Base-by-base conservation (phyloP, 2,329 filamentous ascomycete genomes). In the Neopestalotiopsis sp. region DNA sequence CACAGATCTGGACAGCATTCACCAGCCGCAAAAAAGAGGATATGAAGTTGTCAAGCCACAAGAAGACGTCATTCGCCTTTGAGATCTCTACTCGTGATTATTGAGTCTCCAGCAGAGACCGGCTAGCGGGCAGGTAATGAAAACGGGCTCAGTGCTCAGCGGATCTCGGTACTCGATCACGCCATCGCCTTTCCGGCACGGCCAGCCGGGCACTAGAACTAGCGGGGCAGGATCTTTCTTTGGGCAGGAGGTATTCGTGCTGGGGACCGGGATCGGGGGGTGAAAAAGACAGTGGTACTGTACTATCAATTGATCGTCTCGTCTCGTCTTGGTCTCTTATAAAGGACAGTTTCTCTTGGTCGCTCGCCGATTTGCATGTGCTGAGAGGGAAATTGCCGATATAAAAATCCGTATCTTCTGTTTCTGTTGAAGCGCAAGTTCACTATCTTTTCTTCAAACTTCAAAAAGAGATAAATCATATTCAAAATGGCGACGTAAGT, bases 181-280 rank as follows among this genome's bases (percentile, higher is more conserved):
- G 63, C 49, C 63, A 66, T 66, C 49, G 34, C 34, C 63, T 24
- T 52, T 24, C 63, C 42, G 63, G n/a, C 24, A 45, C 20, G 34
- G 63, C 30, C 24, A 49, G 45, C 24, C 49, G 49, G 45, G 42
- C 24, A 49, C 49, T 62, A 49, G 45, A 42, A 45, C 63, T 66
- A 66, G 63, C 63, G 45, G 63, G 63, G 63, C 49, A 56, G 30
- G 42, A 42, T 56, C 34, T 66, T 66, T 66, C 40, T 66, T 66
- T 66, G 42, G 61, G 63, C 63, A 66, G 63, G 63, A 66, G 63
- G 63, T 66, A 66, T 66, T 66, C 24, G 30, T 52, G 17, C 59
- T 62, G 59, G 52, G 34, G 42, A 66, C 63, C 63, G 63, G 63
- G 63, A 57, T 66, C 45, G 63, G 63, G 30, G 12, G 30, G 28